A percentile compares a stretch with the other conserved stretches of the same genome.
Conservation (phyloP, 2,329 filamentous ascomycete species). For the Cucurbitaria berberidis region DNA sequence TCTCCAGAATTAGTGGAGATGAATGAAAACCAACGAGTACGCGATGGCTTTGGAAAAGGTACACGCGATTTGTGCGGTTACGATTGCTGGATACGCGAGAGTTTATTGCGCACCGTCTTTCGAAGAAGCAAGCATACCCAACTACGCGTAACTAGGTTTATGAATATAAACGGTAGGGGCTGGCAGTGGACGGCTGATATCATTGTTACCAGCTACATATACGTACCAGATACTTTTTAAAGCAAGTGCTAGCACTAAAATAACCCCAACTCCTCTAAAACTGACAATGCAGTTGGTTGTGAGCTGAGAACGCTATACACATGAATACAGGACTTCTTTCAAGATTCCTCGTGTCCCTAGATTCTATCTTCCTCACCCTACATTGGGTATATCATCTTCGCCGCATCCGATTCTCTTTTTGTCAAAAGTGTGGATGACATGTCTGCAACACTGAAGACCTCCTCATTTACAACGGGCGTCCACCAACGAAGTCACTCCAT, state of each 20-base stretch:
- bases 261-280: constrained; percentile 9
- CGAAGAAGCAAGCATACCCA: too few species aligned
- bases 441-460: background rate
- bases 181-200: background rate
- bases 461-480: constrained; percentile 37
- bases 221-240: background rate
- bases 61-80: too few species aligned
- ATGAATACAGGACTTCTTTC: constrained; percentile 17
- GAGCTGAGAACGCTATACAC: constrained; percentile 20
- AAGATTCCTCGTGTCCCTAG: background rate
- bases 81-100: too few species aligned
- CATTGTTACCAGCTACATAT: background rate
- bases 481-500: constrained; percentile 93
- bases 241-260: background rate
- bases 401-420: background rate
- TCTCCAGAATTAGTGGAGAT: background rate
- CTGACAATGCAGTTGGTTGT: constrained; percentile 7
- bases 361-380: constrained; percentile 2
- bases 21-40: too few species aligned
- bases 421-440: background rate
- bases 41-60: too few species aligned
- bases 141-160: too few species aligned
- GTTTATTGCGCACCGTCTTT: too few species aligned
- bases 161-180: background rate
- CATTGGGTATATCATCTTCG: constrained; percentile 16